These are phyloP conservation scores for Candida insectorum DNA, from an alignment of 805 yeast species.

Conservation along the genomic window DNA sequence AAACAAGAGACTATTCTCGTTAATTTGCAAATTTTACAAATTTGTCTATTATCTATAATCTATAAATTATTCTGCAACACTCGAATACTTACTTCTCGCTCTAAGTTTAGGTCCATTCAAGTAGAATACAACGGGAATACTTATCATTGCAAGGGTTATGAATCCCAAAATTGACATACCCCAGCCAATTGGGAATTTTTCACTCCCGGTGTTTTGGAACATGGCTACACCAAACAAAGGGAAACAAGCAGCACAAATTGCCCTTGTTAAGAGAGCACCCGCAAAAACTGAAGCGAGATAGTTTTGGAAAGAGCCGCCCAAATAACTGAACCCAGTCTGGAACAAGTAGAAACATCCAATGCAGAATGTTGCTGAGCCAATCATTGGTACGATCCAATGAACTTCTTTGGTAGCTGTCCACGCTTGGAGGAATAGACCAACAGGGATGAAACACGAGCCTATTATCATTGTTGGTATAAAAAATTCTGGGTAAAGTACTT, in stretches of 20 bases:
- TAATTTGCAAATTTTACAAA: too few relatives aligned
- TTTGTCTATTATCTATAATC: too few relatives aligned
- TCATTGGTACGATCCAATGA: conserved; percentile 50
- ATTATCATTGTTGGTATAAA: conserved; percentile 38
- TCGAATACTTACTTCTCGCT: conserved; percentile 42
- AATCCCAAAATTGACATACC: conserved; percentile 49
- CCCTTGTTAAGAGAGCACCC: conserved; percentile 49
- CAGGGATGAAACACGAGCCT: conserved; percentile 41
- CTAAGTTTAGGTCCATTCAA: conserved; percentile 43
- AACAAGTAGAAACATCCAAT: conserved; percentile 43
- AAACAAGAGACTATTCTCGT: too few relatives aligned
- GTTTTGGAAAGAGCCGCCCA: conserved; percentile 46
- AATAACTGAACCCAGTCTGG: conserved; percentile 50
- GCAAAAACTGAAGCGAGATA: conserved; percentile 59
- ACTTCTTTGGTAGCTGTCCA: conserved; percentile 42
- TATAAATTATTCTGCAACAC: too few relatives aligned
- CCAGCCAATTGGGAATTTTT: conserved; percentile 57
- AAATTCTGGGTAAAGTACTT: conserved; percentile 36
- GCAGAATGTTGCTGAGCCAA: conserved; percentile 41
- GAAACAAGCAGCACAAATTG: conserved; percentile 52
- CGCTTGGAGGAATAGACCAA: conserved; percentile 45
- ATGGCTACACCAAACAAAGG: conserved; percentile 63
- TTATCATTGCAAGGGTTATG: conserved; percentile 38
- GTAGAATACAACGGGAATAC: conserved; percentile 46
- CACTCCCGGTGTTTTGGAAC: conserved; percentile 48